Conservation (phyloP, 306 rosid genomes). For the Cucumis melo region DNA sequence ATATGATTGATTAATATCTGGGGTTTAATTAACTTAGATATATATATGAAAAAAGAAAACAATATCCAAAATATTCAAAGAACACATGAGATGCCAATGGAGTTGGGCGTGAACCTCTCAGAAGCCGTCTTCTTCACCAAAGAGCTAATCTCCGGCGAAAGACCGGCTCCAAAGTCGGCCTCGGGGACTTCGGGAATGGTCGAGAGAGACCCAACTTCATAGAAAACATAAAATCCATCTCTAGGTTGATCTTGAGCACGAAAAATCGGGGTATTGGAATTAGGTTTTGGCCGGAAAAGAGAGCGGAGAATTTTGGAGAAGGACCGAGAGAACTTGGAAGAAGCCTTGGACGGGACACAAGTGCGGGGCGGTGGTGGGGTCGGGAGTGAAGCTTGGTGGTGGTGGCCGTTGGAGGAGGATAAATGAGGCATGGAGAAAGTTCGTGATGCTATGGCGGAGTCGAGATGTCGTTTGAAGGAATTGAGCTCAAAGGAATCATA, state of each 20-base stretch:
- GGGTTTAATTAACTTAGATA: not conserved
- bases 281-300: constrained; percentile 32
- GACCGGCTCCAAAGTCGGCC: constrained; percentile 17
- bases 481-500: constrained; percentile 59
- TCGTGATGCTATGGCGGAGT: constrained; percentile 35
- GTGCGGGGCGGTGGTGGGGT: not conserved
- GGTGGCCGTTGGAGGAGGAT: not conserved
- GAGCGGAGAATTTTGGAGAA: constrained; percentile 56
- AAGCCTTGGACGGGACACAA: constrained; percentile 12
- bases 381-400: not conserved
- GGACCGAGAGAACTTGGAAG: constrained; percentile 51
- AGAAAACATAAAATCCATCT: constrained; percentile 44
- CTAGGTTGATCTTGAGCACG: constrained; percentile 19
- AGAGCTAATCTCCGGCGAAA: constrained; percentile 54
- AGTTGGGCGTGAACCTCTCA: constrained; percentile 29
- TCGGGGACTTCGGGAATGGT: constrained; percentile 65
- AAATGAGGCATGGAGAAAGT: constrained; percentile 46
- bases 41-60: not conserved
- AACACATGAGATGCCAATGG: constrained; percentile 34
- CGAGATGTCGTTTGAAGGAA: constrained; percentile 35
- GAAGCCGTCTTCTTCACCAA: constrained; percentile 38
- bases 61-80: constrained; percentile 5
- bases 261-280: constrained; percentile 3
- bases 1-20: not conserved
- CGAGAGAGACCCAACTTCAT: constrained; percentile 54